Evolutionary conservation across 202 grass and related monocot species (phyloP).

Genomic region (Setaria italica): DNA sequence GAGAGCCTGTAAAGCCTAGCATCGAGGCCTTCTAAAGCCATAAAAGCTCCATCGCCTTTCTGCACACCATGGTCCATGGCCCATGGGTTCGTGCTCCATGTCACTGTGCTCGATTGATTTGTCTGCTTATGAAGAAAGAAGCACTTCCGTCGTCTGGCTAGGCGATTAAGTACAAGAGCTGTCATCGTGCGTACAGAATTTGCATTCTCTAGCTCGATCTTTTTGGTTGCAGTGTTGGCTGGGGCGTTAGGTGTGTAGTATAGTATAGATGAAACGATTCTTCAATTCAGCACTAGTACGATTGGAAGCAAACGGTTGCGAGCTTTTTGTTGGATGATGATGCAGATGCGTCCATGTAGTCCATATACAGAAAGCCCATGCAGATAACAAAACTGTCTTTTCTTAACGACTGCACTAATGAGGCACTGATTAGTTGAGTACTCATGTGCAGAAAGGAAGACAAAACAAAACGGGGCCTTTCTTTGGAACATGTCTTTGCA

Average conservation of each 20-base stretch:
- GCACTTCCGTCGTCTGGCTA: background rate
- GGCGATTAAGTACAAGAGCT: background rate
- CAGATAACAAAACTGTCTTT: constrained; percentile 13
- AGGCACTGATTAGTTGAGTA: constrained; percentile 11
- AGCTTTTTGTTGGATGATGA: constrained; percentile 17
- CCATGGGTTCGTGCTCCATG: constrained; percentile 17
- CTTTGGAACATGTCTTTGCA: background rate
- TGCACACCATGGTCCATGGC: background rate
- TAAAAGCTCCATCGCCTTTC: constrained; percentile 35
- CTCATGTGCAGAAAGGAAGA: background rate
- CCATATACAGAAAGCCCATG: constrained; percentile 21
- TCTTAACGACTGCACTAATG: background rate
- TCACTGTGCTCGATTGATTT: constrained; percentile 9
- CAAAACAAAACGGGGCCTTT: constrained; percentile 5
- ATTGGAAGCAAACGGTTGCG: background rate
- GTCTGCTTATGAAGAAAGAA: background rate
- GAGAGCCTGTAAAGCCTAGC: constrained; percentile 40
- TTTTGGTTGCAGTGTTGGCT: background rate
- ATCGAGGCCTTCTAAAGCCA: constrained; percentile 27
- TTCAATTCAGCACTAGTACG: background rate
- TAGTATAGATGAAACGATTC: background rate
- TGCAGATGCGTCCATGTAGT: constrained; percentile 27
- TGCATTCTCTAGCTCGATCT: background rate
- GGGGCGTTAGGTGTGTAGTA: background rate
- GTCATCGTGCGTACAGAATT: background rate